A percentile compares a stretch with the other conserved stretches of the same genome.
Evolutionary conservation across 768 basidiomycete species (phyloP).

Genomic region (Rickenella mellea): DNA sequence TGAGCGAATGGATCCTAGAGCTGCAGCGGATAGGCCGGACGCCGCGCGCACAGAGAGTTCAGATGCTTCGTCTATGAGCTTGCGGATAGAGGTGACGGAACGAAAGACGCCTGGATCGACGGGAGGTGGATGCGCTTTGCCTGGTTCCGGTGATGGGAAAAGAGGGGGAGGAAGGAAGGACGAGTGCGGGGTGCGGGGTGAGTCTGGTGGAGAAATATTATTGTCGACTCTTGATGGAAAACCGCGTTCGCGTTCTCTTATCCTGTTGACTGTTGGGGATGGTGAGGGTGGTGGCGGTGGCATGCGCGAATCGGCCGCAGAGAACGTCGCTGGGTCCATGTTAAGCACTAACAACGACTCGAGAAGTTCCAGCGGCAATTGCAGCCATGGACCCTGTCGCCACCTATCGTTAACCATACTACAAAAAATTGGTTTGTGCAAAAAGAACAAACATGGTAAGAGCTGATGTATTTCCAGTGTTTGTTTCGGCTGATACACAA

Average conservation of each 20-base stretch:
- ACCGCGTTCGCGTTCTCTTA: constrained; percentile 36
- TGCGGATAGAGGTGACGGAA: constrained; percentile 62
- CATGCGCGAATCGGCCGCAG: constrained; percentile 31
- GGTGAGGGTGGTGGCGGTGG: constrained; percentile 25
- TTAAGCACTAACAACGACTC: constrained; percentile 76
- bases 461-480: constrained; percentile 90
- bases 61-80: constrained; percentile 82
- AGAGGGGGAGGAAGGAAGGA: constrained; percentile 30
- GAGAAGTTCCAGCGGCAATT: constrained; percentile 77
- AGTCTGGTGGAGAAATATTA: constrained; percentile 27
- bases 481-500: constrained; percentile 89
- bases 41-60: constrained; percentile 83
- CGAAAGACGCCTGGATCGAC: constrained; percentile 86
- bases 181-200: constrained; percentile 17
- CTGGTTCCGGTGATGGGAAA: constrained; percentile 46
- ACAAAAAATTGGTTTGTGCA: constrained; percentile 1
- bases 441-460: constrained; percentile 63
- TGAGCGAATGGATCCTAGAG: constrained; percentile 54
- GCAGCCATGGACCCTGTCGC: constrained; percentile 80
- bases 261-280: constrained; percentile 12
- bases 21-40: constrained; percentile 70
- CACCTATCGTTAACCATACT: background rate
- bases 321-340: constrained; percentile 58
- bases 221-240: too few relatives aligned
- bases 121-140: constrained; percentile 71